Conservation (phyloP, 352 stramenopile genomes). For the Globisporangium iwayamae region DNA sequence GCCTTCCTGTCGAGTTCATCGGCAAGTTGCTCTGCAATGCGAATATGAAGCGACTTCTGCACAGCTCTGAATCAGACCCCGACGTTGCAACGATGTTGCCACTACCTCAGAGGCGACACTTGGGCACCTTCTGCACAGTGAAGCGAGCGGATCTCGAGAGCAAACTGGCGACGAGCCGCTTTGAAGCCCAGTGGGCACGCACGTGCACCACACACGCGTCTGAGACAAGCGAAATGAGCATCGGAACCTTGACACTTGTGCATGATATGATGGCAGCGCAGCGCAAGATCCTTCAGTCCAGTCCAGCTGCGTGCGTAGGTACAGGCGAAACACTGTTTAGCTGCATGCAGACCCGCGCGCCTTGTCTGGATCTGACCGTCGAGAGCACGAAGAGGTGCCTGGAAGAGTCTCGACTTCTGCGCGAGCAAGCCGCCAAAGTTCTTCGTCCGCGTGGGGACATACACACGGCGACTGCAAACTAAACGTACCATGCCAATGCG, state of each 20-base stretch:
- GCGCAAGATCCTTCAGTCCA: neutral
- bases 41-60: constrained; percentile 19
- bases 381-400: constrained; percentile 4
- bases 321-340: neutral
- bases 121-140: constrained; percentile 26
- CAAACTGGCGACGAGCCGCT: constrained; percentile 21
- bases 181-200: constrained; percentile 3
- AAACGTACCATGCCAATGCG: neutral
- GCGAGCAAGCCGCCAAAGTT: neutral
- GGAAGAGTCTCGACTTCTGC: constrained; percentile 2
- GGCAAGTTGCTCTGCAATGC: constrained; percentile 18
- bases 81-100: neutral
- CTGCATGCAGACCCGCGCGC: constrained; percentile 3
- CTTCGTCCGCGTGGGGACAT: neutral
- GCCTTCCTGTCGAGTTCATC: neutral
- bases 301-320: no score
- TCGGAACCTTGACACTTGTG: constrained; percentile 11
- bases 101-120: neutral
- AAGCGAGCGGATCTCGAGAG: constrained; percentile 25
- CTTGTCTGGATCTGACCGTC: constrained; percentile 3
- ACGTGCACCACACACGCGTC: neutral
- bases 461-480: neutral
- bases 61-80: neutral
- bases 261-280: constrained; percentile 8
- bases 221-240: constrained; percentile 7